Base-by-base conservation (phyloP, 2,329 filamentous ascomycete genomes). In the Talaromyces atroroseus region DNA sequence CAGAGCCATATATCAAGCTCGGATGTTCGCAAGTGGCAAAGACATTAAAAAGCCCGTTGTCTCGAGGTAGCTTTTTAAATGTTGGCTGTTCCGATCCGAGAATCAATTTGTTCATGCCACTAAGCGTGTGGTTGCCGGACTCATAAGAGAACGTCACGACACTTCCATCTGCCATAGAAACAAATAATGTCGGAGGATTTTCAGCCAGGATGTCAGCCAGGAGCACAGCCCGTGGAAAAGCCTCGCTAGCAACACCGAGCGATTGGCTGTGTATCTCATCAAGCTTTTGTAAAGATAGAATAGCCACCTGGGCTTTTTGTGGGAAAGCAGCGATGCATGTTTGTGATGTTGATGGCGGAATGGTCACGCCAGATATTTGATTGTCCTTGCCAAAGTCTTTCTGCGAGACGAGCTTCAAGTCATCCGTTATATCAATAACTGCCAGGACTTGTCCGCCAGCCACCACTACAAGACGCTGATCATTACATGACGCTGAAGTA, bases 21-120 rank as follows among this genome's bases (percentile, higher is more conserved):
- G 94, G 89, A 67, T 96, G 90, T 65, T 99, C 94, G 57, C 91
- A 96, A 0, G 90, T 95, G 0, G 91, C 90, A 68, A 99, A 95
- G 0, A 99, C 86, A 64, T 89, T 95, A 68, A 81, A 88, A 0
- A 90, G 75, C 0, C 82, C 78, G 52, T 86, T 77, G 0, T 78
- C 78, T 51, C 86, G 82, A 0, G 91, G 89, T 2, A 99, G 75
- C 21, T 88, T 79, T 58, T 92, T 88, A 64, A 99, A 86, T 14
- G 83, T 84, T 1, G 92, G 89, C 63, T 95, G 88, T 59, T 91
- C 87, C 14, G 89, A 92, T 23, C 94, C 92, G 12, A 99, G 78
- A 1, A 92, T 84, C 23, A 95, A 86, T 64, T 85, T 91, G 68
- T 92, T 96, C 60, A 87, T 85, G 1, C 84, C 81, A 0, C 85